Conservation (phyloP, 2,329 filamentous ascomycete genomes). For the Aspergillus persii region DNA sequence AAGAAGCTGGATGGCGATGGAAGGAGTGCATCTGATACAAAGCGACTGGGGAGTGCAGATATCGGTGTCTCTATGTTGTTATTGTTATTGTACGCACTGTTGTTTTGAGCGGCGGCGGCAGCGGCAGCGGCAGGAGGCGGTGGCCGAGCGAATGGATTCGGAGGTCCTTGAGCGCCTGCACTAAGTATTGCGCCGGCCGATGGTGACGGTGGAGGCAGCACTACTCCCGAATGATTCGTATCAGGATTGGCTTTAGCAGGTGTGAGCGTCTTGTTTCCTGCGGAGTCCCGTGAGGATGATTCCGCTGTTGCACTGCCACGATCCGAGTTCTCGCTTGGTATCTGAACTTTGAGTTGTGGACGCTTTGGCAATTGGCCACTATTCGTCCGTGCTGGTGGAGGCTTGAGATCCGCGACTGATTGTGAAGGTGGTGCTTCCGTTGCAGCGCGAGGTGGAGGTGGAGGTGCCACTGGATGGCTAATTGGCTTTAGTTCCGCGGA, state of each 20-base stretch:
- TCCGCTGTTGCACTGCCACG: slow-evolving; percentile 69
- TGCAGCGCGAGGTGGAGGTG: slow-evolving; percentile 49
- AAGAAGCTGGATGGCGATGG: slow-evolving; percentile 93
- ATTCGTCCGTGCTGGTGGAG: slow-evolving; percentile 75
- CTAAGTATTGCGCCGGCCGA: slow-evolving; percentile 82
- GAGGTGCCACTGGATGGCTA: slow-evolving; percentile 56
- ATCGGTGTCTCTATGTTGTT: slow-evolving; percentile 70
- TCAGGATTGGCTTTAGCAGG: slow-evolving; percentile 54
- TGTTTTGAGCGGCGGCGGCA: slow-evolving; percentile 35
- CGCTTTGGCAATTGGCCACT: slow-evolving; percentile 68
- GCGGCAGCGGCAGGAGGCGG: slow-evolving; percentile 62
- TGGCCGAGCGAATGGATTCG: slow-evolving; percentile 91
- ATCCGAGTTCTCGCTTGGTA: slow-evolving; percentile 87
- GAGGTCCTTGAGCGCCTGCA: slow-evolving; percentile 86
- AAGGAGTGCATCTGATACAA: slow-evolving; percentile 81
- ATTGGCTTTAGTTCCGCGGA: slow-evolving; percentile 62
- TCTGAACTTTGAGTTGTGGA: slow-evolving; percentile 87
- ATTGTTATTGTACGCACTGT: slow-evolving; percentile 41
- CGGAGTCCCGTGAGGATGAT: slow-evolving; percentile 62
- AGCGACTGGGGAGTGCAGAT: slow-evolving; percentile 88
- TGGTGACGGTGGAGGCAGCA: slow-evolving; percentile 89
- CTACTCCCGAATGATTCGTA: slow-evolving; percentile 65
- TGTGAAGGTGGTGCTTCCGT: slow-evolving; percentile 45
- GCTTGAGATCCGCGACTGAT: slow-evolving; percentile 66
- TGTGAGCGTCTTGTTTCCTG: slow-evolving; percentile 59